A percentile compares a stretch with the other conserved stretches of the same genome.
These are phyloP conservation scores for Daedaleopsis nitida DNA, from an alignment of 768 basidiomycete genomes.

Conservation along the genomic window DNA sequence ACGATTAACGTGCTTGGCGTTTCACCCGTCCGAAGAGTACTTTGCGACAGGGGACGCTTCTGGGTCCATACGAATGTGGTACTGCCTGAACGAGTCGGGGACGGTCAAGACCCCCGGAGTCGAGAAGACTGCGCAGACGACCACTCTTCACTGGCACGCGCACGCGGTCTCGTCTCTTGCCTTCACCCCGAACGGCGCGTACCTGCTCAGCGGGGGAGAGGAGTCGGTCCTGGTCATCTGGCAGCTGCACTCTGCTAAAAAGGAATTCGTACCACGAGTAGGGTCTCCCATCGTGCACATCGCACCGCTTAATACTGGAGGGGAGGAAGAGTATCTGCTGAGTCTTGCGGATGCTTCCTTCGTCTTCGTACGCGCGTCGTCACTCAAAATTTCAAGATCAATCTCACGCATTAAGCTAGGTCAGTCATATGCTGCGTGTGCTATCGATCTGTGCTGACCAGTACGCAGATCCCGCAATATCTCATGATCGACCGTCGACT, in stretches of 20 bases:
- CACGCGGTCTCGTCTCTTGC: conserved; percentile 86
- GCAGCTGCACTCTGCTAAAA: conserved; percentile 87
- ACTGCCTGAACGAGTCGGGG: conserved; percentile 73
- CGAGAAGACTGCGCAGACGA: conserved; percentile 82
- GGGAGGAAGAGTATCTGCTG: conserved; percentile 86
- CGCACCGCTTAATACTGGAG: conserved; percentile 52
- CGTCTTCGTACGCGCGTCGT: conserved; percentile 70
- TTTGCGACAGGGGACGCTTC: conserved; percentile 93
- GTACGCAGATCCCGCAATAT: conserved; percentile 38
- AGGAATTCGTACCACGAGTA: conserved; percentile 90
- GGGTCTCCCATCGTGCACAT: conserved; percentile 84
- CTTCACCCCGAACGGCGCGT: conserved; percentile 90
- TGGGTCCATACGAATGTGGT: conserved; percentile 90
- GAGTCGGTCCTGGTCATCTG: conserved; percentile 97
- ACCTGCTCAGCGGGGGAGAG: conserved; percentile 91
- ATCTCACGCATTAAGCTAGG: conserved; percentile 81
- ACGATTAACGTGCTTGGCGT: conserved; percentile 77
- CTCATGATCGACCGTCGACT: conserved; percentile 36
- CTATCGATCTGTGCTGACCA: not conserved
- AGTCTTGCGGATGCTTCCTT: conserved; percentile 82
- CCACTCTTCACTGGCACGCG: conserved; percentile 94
- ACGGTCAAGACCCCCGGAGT: conserved; percentile 53
- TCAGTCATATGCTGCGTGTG: conserved; percentile 33
- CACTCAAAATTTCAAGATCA: conserved; percentile 69
- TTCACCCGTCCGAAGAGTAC: conserved; percentile 88